A percentile compares a stretch with the other conserved stretches of the same genome.
phyloP scores from a whole-genome alignment of 164 flowering plant species.

The Umbellularia californica region DNA sequence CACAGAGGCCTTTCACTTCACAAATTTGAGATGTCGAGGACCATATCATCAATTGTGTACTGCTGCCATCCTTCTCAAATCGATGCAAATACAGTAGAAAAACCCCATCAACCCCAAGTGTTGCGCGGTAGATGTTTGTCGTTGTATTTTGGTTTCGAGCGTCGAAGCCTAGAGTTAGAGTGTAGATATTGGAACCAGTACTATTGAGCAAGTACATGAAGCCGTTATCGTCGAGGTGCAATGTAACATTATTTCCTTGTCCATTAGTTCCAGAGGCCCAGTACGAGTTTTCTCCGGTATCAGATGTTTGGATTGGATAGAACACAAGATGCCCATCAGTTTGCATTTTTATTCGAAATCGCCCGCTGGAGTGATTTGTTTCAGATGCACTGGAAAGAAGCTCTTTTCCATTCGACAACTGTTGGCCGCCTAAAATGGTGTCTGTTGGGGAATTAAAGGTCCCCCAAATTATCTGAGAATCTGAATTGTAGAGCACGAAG shows the following conservation, averaged over 20 bases:
- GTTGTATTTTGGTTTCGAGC: not conserved
- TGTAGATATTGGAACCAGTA: not conserved
- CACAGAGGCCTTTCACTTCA: constrained; percentile 18
- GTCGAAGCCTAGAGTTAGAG: not conserved
- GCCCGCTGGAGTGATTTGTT: constrained; percentile 9
- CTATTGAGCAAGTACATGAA: constrained; percentile 5
- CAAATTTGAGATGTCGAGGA: not conserved
- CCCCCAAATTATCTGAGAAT: constrained; percentile 14
- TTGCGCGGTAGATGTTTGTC: constrained; percentile 11
- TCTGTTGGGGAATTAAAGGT: constrained; percentile 25
- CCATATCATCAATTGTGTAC: not conserved
- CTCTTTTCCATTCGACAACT: not conserved
- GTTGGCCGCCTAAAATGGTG: constrained; percentile 19
- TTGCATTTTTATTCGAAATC: constrained; percentile 25
- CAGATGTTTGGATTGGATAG: not conserved
- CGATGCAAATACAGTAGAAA: constrained; percentile 2
- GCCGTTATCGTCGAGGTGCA: constrained; percentile 14
- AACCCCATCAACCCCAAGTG: constrained; percentile 12
- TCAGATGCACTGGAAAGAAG: constrained; percentile 15
- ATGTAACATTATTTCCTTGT: not conserved
- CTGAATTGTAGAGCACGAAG: constrained; percentile 15
- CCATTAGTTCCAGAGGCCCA: constrained; percentile 1
- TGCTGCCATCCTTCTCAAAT: not conserved
- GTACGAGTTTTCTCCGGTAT: not conserved
- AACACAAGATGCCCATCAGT: constrained; percentile 22